A percentile compares a stretch with the other conserved stretches of the same genome.
Evolutionary conservation across 805 yeast species (phyloP).

Genomic region (Saturnispora saitoi): DNA sequence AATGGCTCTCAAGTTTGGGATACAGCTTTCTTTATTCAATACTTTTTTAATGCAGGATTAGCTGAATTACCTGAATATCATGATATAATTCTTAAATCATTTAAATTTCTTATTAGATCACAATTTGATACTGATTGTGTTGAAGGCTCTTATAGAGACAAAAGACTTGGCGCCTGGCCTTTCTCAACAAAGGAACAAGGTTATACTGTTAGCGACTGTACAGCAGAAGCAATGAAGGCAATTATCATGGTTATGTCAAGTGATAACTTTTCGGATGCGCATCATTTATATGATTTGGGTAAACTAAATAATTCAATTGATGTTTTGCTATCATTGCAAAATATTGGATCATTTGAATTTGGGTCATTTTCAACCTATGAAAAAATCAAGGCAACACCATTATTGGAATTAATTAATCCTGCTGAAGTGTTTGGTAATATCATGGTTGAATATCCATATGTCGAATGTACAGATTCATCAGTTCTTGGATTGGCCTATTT

Average conservation of each 20-base stretch:
- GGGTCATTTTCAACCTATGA: slow-evolving; percentile 95
- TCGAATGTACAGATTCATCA: slow-evolving; percentile 94
- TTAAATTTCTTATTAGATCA: slow-evolving; percentile 64
- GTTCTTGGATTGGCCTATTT: slow-evolving; percentile 83
- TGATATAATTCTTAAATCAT: slow-evolving; percentile 55
- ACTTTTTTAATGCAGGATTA: slow-evolving; percentile 68
- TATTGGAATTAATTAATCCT: slow-evolving; percentile 75
- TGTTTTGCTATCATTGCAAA: slow-evolving; percentile 67
- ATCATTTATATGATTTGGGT: slow-evolving; percentile 36
- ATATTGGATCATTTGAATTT: slow-evolving; percentile 64
- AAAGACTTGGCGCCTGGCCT: slow-evolving; percentile 88
- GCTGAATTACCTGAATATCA: slow-evolving; percentile 61
- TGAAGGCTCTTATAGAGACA: slow-evolving; percentile 73
- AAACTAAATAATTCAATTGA: slow-evolving; percentile 65
- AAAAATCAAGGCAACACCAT: slow-evolving; percentile 67
- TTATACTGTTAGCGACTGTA: slow-evolving; percentile 92
- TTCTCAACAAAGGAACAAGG: slow-evolving; percentile 95
- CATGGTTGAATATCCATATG: slow-evolving; percentile 98
- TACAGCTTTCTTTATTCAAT: slow-evolving; percentile 82
- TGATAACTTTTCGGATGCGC: slow-evolving; percentile 37
- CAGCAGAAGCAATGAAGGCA: slow-evolving; percentile 92
- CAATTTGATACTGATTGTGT: slow-evolving; percentile 80
- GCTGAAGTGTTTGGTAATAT: slow-evolving; percentile 98
- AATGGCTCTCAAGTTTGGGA: slow-evolving; percentile 99
- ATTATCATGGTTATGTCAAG: slow-evolving; percentile 81